Conservation (phyloP, 495 filamentous ascomycete species). For the Rusavskia elegans region DNA sequence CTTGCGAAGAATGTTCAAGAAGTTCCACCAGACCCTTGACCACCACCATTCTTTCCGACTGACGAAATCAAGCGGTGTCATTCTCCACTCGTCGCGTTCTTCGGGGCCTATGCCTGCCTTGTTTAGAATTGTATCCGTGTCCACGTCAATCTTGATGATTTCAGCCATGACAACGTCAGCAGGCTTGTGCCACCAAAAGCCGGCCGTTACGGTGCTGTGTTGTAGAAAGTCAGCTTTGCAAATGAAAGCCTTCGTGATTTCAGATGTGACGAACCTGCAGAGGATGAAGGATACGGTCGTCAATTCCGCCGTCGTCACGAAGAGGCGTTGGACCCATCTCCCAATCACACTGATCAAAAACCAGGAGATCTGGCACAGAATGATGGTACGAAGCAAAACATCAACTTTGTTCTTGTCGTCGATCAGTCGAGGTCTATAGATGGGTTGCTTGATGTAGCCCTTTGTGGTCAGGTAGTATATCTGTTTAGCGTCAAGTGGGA, state of each 20-base stretch:
- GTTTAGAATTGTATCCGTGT: conserved; percentile 10
- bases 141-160: conserved; percentile 1
- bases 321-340: conserved; percentile 7
- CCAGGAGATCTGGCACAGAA: conserved; percentile 17
- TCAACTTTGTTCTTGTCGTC: conserved; percentile 14
- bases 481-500: conserved; percentile 14
- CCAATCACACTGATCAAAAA: conserved; percentile 13
- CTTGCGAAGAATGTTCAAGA: neutral
- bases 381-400: conserved; percentile 16
- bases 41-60: conserved; percentile 11
- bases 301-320: conserved; percentile 18
- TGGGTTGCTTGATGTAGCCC: conserved; percentile 5
- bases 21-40: neutral
- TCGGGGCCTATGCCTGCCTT: conserved; percentile 5
- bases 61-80: conserved; percentile 19
- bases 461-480: conserved; percentile 11
- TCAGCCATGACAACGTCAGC: conserved; percentile 11
- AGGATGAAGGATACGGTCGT: conserved; percentile 16
- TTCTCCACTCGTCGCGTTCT: conserved; percentile 5
- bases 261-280: conserved; percentile 4
- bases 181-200: conserved; percentile 21
- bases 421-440: conserved; percentile 7
- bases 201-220: conserved; percentile 9
- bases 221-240: too few species aligned
- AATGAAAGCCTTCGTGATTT: too few species aligned